Conservation (phyloP, 1,284 basidiomycete species). For the Apiotrichum domesticum region DNA sequence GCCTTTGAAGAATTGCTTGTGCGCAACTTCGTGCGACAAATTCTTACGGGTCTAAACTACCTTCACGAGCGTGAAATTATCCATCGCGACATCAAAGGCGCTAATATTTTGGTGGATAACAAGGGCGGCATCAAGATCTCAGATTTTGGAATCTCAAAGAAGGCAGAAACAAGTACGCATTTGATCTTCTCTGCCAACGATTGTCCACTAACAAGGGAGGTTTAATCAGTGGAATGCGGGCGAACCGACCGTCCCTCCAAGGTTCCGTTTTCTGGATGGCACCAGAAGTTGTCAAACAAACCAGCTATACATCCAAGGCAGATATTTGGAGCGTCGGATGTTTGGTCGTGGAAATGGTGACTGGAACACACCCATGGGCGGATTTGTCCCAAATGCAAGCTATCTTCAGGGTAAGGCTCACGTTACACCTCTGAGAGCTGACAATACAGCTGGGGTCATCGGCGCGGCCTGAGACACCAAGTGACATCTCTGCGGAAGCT, state of each 20-base stretch:
- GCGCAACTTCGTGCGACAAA: constrained; percentile 90
- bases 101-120: constrained; percentile 97
- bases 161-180: constrained; percentile 81
- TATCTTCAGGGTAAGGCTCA: constrained; percentile 72
- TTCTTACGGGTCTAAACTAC: constrained; percentile 84
- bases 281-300: constrained; percentile 96
- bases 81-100: constrained; percentile 98
- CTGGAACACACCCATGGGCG: constrained; percentile 94
- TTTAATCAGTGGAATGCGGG: constrained; percentile 66
- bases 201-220: constrained; percentile 49
- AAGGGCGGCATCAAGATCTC: constrained; percentile 93
- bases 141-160: constrained; percentile 98
- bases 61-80: constrained; percentile 97
- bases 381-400: constrained; percentile 98
- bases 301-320: constrained; percentile 80
- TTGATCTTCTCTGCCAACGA: no score
- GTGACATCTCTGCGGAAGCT: constrained; percentile 78
- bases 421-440: background rate
- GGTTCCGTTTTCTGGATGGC: constrained; percentile 99
- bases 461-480: constrained; percentile 73
- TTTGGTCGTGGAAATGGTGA: constrained; percentile 96
- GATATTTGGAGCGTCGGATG: constrained; percentile 99
- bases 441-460: constrained; percentile 72
- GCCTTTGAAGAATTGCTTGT: constrained; percentile 94
- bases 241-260: constrained; percentile 84